Evolutionary conservation across 1,284 basidiomycete species (phyloP).

Genomic region (Heterobasidion irregulare): DNA sequence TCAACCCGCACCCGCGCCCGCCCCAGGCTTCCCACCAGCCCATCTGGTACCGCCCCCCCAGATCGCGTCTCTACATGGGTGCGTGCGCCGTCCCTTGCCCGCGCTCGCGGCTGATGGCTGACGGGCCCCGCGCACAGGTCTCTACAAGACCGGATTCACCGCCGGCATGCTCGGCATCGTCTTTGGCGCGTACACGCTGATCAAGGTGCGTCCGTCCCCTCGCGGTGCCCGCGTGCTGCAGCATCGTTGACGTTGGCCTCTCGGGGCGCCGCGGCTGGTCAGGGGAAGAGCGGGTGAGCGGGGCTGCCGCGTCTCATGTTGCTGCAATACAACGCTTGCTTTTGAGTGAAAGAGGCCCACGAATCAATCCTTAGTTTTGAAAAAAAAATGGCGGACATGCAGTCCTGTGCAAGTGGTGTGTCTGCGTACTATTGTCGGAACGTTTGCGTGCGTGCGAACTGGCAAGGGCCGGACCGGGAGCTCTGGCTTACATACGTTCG

Average conservation of each 20-base stretch:
- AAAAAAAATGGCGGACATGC: no score
- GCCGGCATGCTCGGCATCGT: slow-evolving; percentile 44
- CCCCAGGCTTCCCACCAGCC: slow-evolving; percentile 29
- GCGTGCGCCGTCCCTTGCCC: slow-evolving; percentile 7
- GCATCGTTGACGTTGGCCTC: neutral
- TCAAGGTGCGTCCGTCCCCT: slow-evolving; percentile 34
- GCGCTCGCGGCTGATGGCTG: neutral
- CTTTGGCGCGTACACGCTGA: slow-evolving; percentile 40
- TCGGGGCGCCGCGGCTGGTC: neutral
- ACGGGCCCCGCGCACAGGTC: slow-evolving; percentile 25
- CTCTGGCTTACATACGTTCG: no score
- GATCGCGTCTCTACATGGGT: slow-evolving; percentile 42
- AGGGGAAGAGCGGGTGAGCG: neutral
- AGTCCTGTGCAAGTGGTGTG: no score
- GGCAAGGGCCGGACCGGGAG: no score
- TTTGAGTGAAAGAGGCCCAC: neutral
- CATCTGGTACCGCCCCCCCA: slow-evolving; percentile 37
- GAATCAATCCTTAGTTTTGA: neutral
- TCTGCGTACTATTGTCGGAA: no score
- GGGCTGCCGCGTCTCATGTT: neutral
- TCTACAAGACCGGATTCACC: slow-evolving; percentile 45
- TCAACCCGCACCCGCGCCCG: neutral
- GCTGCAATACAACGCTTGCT: neutral
- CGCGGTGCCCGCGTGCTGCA: neutral
- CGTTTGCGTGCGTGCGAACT: no score